These are phyloP conservation scores for Aspergillus nomiae DNA, from an alignment of 2,329 filamentous ascomycete species.

Conservation along the genomic window DNA sequence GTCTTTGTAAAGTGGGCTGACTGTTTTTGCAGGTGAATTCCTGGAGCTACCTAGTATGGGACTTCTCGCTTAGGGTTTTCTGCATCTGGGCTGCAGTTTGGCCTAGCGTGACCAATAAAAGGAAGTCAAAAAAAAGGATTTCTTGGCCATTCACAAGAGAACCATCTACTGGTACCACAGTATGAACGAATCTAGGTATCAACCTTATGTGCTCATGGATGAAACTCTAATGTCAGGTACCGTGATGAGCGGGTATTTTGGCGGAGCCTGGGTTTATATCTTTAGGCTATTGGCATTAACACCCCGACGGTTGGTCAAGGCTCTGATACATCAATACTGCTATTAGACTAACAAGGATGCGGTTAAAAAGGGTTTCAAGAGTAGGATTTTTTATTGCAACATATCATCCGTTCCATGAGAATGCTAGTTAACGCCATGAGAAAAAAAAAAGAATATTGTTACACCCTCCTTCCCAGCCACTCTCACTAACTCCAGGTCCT, in stretches of 20 bases:
- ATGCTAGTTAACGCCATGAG: not conserved
- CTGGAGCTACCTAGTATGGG: not conserved
- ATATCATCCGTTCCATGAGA: not conserved
- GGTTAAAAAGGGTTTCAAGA: not conserved
- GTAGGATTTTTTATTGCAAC: not conserved
- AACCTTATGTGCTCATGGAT: too few species aligned
- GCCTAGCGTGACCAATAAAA: not conserved
- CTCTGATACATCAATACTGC: too few species aligned
- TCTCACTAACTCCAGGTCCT: conserved; percentile 8
- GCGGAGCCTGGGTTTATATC: not conserved
- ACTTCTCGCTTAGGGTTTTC: not conserved
- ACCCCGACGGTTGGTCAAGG: not conserved
- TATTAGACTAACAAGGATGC: not conserved
- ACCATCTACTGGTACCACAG: too few species aligned
- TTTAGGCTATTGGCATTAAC: not conserved
- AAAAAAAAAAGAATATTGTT: conserved; percentile 4
- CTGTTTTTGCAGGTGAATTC: not conserved
- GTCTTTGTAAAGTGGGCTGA: not conserved
- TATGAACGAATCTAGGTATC: too few species aligned
- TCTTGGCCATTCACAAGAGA: too few species aligned
- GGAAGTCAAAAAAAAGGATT: not conserved
- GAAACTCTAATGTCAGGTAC: not conserved
- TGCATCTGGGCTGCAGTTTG: not conserved
- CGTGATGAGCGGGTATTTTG: not conserved
- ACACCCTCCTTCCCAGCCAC: conserved; percentile 6